Evolutionary conservation across 2,329 filamentous ascomycete genomes (phyloP), one percentile per base, ranked within the genome.

Genomic region (Ceratocystis ficicola): DNA sequence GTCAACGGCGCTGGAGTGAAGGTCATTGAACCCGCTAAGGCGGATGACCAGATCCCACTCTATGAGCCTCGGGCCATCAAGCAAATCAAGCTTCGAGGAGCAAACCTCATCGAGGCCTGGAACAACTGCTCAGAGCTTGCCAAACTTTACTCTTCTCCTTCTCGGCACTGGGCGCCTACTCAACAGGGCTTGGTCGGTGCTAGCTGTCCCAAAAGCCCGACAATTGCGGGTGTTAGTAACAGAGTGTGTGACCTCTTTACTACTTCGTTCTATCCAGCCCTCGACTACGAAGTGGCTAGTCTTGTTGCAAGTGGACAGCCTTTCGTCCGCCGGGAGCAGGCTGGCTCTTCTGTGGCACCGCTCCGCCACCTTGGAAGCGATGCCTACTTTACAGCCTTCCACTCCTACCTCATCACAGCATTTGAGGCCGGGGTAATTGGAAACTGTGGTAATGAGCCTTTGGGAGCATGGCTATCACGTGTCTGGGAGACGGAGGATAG

Each of bases 371-470:
- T n/a, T 20, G 60, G 36, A 10, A 41, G 36, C 10, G 60, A 62
- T 41, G 36, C 60, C 7, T 62, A 62, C 60, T 62, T 62, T 44
- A 25, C 60, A 6, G 36, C 60, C n/a, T 46, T 62, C 60, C 60
- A 62, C 32, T 25, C 60, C 20, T 62, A 62, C 22, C n/a, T 62
- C 17, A 36, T 62, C 20, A 28, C 22, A 17, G 60, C 32, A 7
- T 62, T 62, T 44, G 60, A 62, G 25, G 22, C 44, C 36, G 60
- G 46, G 32, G 60, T 62, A 22, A 62, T 62, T n/a, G 22, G 28
- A 22, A 62, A 62, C 60, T 22, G 36, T 5, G 60, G 60, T n/a
- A 44, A 62, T n/a, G 36, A 62, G 22, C 20, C 41, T 30, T 7
- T 6, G 12, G 60, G 41, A 20, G 6, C n/a, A 5, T 8, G 32